phyloP scores from a whole-genome alignment of 331 rosid species.

The Ulmus americana region DNA sequence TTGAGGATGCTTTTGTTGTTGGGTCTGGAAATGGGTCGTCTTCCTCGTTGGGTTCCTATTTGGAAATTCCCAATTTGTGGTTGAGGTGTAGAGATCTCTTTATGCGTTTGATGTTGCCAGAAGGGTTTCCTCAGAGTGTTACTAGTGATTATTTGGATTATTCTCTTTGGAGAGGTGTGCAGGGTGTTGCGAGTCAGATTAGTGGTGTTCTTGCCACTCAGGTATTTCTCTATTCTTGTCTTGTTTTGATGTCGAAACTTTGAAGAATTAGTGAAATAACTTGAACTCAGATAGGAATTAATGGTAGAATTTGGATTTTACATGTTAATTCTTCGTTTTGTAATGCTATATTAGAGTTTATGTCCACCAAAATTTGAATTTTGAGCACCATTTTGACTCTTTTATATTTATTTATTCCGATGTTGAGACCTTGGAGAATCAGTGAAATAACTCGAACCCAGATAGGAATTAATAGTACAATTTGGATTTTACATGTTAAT shows the following conservation, averaged over 20 bases:
- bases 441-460: too few relatives aligned
- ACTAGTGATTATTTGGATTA: conserved; percentile 80
- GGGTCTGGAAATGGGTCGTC: conserved; percentile 20
- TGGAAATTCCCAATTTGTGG: conserved; percentile 21
- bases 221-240: conserved; percentile 18
- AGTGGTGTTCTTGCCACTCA: conserved; percentile 90
- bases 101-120: conserved; percentile 71
- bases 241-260: not conserved
- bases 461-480: too few relatives aligned
- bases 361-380: too few relatives aligned
- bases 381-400: too few relatives aligned
- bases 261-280: too few relatives aligned
- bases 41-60: conserved; percentile 1
- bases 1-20: conserved; percentile 43
- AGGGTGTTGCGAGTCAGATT: conserved; percentile 86
- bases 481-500: too few relatives aligned
- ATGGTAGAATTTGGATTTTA: too few relatives aligned
- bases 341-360: too few relatives aligned
- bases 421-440: too few relatives aligned
- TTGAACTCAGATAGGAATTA: too few relatives aligned
- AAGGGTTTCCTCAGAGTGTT: conserved; percentile 79
- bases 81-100: conserved; percentile 40
- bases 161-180: conserved; percentile 88
- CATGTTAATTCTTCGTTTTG: too few relatives aligned
- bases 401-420: too few relatives aligned